These are phyloP conservation scores for Clavulina sp. DNA, from an alignment of 768 basidiomycete species.

Conservation along the genomic window DNA sequence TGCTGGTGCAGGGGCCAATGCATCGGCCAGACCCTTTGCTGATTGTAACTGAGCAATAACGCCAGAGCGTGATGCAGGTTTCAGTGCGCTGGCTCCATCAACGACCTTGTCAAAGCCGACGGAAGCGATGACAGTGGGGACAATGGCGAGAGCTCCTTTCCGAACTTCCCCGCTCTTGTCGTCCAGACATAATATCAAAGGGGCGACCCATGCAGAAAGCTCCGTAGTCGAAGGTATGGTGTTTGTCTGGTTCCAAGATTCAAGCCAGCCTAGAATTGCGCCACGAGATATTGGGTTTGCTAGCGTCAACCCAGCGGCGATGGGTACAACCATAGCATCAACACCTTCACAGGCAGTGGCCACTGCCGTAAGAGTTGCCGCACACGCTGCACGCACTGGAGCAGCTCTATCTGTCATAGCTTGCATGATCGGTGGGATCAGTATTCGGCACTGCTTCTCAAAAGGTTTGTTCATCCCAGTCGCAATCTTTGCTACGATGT, in stretches of 20 bases:
- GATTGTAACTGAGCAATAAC: constrained; percentile 81
- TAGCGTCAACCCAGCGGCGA: constrained; percentile 67
- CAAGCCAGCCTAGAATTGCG: constrained; percentile 61
- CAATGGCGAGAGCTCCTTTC: constrained; percentile 69
- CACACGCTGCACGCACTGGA: constrained; percentile 58
- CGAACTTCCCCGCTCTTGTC: constrained; percentile 84
- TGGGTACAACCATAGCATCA: constrained; percentile 61
- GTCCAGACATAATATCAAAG: constrained; percentile 63
- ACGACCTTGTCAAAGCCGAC: constrained; percentile 75
- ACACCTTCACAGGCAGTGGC: constrained; percentile 69
- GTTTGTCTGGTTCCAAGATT: constrained; percentile 58
- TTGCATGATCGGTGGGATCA: constrained; percentile 57
- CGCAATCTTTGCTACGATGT: constrained; percentile 78
- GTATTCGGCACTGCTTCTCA: constrained; percentile 70
- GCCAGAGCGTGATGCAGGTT: constrained; percentile 74
- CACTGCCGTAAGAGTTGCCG: constrained; percentile 67
- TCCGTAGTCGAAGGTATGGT: constrained; percentile 40
- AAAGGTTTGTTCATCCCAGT: constrained; percentile 91
- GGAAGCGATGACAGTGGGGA: constrained; percentile 55
- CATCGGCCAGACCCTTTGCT: constrained; percentile 29
- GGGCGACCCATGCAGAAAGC: constrained; percentile 44
- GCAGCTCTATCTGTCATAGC: constrained; percentile 90
- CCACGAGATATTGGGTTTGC: constrained; percentile 77
- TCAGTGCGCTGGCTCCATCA: constrained; percentile 70
- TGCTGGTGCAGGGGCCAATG: constrained; percentile 23